These are phyloP conservation scores for Trichosanthes cucumerina DNA, from an alignment of 306 rosid species.

Conservation along the genomic window DNA sequence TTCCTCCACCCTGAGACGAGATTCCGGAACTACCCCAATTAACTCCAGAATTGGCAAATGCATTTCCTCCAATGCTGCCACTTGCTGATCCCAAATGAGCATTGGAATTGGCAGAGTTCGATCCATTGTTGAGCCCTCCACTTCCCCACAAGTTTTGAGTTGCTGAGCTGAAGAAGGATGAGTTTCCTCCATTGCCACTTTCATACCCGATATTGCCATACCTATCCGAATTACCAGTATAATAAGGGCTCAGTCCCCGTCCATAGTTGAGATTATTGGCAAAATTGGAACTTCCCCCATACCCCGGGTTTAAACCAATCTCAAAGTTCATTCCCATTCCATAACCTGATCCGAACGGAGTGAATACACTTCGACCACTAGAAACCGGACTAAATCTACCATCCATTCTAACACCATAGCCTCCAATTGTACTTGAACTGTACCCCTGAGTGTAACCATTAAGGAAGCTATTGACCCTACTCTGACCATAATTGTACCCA, in stretches of 20 bases:
- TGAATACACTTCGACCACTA: slow-evolving; percentile 67
- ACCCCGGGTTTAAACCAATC: slow-evolving; percentile 67
- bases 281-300: slow-evolving; percentile 65
- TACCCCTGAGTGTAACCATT: slow-evolving; percentile 82
- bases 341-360: slow-evolving; percentile 77
- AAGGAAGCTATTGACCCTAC: slow-evolving; percentile 76
- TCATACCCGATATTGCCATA: slow-evolving; percentile 56
- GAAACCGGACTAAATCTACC: slow-evolving; percentile 88
- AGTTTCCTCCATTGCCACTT: slow-evolving; percentile 55
- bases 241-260: slow-evolving; percentile 72
- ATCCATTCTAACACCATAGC: slow-evolving; percentile 64
- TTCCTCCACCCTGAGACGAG: slow-evolving; percentile 56
- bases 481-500: slow-evolving; percentile 60
- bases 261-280: slow-evolving; percentile 60
- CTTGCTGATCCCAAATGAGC: slow-evolving; percentile 61
- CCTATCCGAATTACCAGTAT: slow-evolving; percentile 57
- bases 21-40: slow-evolving; percentile 63
- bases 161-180: slow-evolving; percentile 67
- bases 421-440: slow-evolving; percentile 59
- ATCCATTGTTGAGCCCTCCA: slow-evolving; percentile 61
- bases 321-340: slow-evolving; percentile 79
- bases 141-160: slow-evolving; percentile 83
- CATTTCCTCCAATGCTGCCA: slow-evolving; percentile 55
- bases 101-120: slow-evolving; percentile 54
- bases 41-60: slow-evolving; percentile 67